phyloP scores from a whole-genome alignment of 2,329 filamentous ascomycete genomes.

The Plectosphaerella sp. region DNA sequence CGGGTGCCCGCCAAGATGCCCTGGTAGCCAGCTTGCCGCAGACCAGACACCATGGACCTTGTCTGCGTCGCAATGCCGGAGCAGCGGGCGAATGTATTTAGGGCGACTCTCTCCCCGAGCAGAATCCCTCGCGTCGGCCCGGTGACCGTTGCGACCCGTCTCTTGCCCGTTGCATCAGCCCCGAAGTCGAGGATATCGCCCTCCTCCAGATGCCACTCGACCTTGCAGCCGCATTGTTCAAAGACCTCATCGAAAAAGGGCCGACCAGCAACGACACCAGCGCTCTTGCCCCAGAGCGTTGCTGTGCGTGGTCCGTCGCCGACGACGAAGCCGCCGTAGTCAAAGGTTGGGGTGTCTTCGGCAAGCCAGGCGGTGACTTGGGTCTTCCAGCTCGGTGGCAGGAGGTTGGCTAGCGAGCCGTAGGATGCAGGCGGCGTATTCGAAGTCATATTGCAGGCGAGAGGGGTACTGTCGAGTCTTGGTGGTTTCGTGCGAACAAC shows the following conservation, averaged over 20 bases:
- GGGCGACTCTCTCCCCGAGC: conserved; percentile 86
- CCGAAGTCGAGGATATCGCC: conserved; percentile 60
- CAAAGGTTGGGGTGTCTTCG: conserved; percentile 93
- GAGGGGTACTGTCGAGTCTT: background rate
- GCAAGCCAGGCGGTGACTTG: conserved; percentile 81
- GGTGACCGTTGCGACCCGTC: conserved; percentile 71
- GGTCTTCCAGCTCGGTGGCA: conserved; percentile 80
- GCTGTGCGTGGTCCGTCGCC: conserved; percentile 63
- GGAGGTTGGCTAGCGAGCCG: conserved; percentile 59
- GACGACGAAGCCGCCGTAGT: conserved; percentile 96
- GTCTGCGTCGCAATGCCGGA: conserved; percentile 81
- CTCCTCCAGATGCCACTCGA: conserved; percentile 82
- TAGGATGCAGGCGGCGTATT: conserved; percentile 15
- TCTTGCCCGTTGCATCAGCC: conserved; percentile 34
- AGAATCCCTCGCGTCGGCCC: conserved; percentile 78
- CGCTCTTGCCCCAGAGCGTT: conserved; percentile 65
- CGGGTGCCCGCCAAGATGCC: conserved; percentile 89
- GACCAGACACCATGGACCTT: conserved; percentile 46
- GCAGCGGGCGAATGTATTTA: conserved; percentile 87
- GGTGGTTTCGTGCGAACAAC: no score
- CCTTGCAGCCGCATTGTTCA: conserved; percentile 80
- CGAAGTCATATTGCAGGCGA: conserved; percentile 9
- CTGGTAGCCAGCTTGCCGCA: conserved; percentile 66
- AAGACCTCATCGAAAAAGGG: conserved; percentile 97
- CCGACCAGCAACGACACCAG: conserved; percentile 80